These are phyloP conservation scores for Dipteronia sinensis DNA, from an alignment of 345 rosid species.

Conservation along the genomic window DNA sequence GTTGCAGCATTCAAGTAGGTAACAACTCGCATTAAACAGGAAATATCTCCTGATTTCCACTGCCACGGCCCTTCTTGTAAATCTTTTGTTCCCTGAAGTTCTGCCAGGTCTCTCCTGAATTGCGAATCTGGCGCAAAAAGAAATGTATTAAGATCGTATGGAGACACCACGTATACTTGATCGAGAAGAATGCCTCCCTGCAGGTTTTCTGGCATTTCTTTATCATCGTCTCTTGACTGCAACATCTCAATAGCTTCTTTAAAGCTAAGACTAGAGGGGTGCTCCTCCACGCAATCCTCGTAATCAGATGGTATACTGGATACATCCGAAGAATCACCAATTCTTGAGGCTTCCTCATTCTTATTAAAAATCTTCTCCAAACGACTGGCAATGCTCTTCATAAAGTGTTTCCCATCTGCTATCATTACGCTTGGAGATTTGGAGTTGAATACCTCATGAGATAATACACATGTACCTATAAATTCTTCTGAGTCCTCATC, in stretches of 20 bases:
- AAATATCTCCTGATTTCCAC: constrained; percentile 46
- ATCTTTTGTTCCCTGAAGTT: constrained; percentile 63
- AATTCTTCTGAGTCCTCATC: constrained; percentile 37
- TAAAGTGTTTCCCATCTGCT: constrained; percentile 60
- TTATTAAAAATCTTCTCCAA: constrained; percentile 66
- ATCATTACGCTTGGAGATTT: constrained; percentile 46
- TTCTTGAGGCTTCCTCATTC: constrained; percentile 46
- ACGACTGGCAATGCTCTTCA: constrained; percentile 51
- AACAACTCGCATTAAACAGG: constrained; percentile 46
- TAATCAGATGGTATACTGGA: constrained; percentile 54
- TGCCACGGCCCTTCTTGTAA: constrained; percentile 76
- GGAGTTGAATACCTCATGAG: constrained; percentile 30
- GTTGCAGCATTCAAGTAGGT: constrained; percentile 72
- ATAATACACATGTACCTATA: constrained; percentile 27
- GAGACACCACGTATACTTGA: constrained; percentile 44
- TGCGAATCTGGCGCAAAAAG: constrained; percentile 73
- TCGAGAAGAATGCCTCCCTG: constrained; percentile 73
- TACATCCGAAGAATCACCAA: constrained; percentile 43
- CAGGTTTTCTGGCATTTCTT: constrained; percentile 71
- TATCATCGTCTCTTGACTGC: constrained; percentile 43
- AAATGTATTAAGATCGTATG: constrained; percentile 57
- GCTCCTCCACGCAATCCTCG: constrained; percentile 64
- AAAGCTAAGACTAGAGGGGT: constrained; percentile 44
- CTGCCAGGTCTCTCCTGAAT: constrained; percentile 68
- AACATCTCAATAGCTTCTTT: constrained; percentile 65